A percentile compares a stretch with the other conserved stretches of the same genome.
Conservation (phyloP, 768 basidiomycete genomes). For the Strobilomyces dryophilus region DNA sequence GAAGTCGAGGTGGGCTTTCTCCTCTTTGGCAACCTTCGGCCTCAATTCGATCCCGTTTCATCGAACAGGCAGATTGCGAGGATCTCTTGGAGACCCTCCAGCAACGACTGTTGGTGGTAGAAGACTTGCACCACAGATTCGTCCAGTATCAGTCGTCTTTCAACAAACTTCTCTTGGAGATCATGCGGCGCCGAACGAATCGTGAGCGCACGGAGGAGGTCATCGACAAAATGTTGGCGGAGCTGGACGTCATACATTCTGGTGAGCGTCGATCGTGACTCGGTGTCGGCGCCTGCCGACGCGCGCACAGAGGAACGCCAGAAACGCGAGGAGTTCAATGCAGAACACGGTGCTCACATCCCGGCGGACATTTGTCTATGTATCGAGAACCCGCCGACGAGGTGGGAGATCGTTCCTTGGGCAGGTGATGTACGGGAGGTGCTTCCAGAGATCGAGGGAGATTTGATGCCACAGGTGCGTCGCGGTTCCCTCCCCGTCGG, state of each 20-base stretch:
- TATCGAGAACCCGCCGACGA: constrained; percentile 69
- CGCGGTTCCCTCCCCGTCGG: too few relatives aligned
- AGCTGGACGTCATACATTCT: constrained; percentile 61
- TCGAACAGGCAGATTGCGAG: constrained; percentile 44
- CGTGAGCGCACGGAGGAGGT: constrained; percentile 62
- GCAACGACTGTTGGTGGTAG: constrained; percentile 56
- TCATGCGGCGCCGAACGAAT: constrained; percentile 64
- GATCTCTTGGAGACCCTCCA: constrained; percentile 54
- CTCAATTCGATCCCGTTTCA: not conserved
- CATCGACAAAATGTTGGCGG: constrained; percentile 59
- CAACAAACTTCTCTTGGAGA: constrained; percentile 68
- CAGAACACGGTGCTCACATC: constrained; percentile 66
- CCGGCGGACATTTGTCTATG: constrained; percentile 79
- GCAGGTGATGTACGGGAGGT: constrained; percentile 52
- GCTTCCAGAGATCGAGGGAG: constrained; percentile 58
- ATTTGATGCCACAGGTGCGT: constrained; percentile 52
- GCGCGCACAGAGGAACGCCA: constrained; percentile 56
- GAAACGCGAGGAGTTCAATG: constrained; percentile 64
- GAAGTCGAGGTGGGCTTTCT: constrained; percentile 52
- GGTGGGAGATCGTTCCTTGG: constrained; percentile 63
- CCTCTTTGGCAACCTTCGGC: not conserved
- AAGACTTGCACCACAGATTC: constrained; percentile 62
- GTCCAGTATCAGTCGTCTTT: constrained; percentile 70
- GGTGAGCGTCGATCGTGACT: constrained; percentile 36
- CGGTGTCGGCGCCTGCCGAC: not conserved